Percentiles rank a stretch among this genome's conserved stretches.
Conservation (phyloP, 371 early-diverging fungal species). For the Zychaea mexicana region DNA sequence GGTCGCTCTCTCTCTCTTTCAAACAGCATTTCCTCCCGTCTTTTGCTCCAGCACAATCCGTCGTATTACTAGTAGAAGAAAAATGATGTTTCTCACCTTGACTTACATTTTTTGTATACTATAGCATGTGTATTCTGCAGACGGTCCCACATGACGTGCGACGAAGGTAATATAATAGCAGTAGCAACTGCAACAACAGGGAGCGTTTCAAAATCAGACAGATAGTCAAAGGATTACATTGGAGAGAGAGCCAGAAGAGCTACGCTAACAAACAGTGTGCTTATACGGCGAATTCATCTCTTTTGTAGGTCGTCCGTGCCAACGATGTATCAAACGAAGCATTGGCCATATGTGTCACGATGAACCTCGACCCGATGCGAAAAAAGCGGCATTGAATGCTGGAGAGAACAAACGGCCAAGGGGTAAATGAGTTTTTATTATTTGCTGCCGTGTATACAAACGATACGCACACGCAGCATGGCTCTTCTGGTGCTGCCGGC, state of each 20-base stretch:
- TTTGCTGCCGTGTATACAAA: too few species aligned
- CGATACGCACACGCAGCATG: too few species aligned
- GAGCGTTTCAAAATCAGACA: too few species aligned
- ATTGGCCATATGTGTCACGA: conserved; percentile 85
- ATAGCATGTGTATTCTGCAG: conserved; percentile 79
- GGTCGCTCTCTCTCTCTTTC: not conserved
- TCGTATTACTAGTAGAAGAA: not conserved
- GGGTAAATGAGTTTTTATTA: not conserved
- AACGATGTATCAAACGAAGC: conserved; percentile 87
- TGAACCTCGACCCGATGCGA: conserved; percentile 40
- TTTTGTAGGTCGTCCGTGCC: conserved; percentile 76
- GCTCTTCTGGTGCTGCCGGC: too few species aligned
- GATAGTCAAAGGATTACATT: not conserved
- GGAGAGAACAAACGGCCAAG: conserved; percentile 4
- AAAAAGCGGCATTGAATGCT: conserved; percentile 3
- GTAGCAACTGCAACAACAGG: not conserved
- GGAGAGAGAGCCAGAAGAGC: not conserved
- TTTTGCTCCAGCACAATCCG: not conserved
- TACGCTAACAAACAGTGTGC: not conserved
- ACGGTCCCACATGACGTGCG: conserved; percentile 83
- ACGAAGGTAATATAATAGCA: conserved; percentile 53
- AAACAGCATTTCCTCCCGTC: too few species aligned
- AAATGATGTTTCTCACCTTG: not conserved
- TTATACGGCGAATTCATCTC: not conserved
- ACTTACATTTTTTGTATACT: not conserved